Base-by-base conservation (phyloP, 352 stramenopile genomes). In the Phytophthora capsici region DNA sequence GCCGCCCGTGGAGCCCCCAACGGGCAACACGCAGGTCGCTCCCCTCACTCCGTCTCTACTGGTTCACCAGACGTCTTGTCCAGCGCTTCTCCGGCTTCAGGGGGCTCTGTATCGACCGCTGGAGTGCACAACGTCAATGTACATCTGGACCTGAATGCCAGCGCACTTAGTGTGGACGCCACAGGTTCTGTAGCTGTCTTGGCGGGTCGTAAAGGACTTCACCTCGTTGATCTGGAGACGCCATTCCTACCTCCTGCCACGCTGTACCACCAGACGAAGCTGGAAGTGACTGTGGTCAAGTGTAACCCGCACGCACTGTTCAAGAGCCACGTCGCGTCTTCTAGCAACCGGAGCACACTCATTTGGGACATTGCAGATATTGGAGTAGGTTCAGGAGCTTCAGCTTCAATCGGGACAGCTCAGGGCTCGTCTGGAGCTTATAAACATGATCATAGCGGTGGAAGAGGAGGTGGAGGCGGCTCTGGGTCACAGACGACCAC, bases 301-400 rank as follows among this genome's bases (percentile, higher is more conserved):
- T 95, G 86, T 65, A 91, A 90, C 50, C 87, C 85, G 34, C 82
- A 91, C 40, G 71, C 73, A 30, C 65, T 80, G n/a, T 88, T 83
- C 66, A 80, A 81, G 59, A 75, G 68, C 57, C 72, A 84, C 62
- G 84, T 94, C 23, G 85, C 86, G 6, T 92, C 87, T 13, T 92
- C 87, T 36, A 91, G 84, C 40, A 91, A 94, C 69, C 76, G 87
- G 41, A 89, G 91, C 58, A 91, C 84, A 36, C 78, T 95, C 41
- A 82, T 95, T 32, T 95, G 87, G 87, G 76, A 93, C 57, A 78
- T 95, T 38, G 37, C 59, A 50, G 32, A 67, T 48, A 28, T 50
- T 3, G 20, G 67, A 50, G 62, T 71, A 28, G 57, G 40, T 0
- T 57, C 64, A 4, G 54, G 45, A 20, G 34, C 54, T 30, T 63